Conservation (phyloP, 106 monocot genomes). For the Cymbidium sinense region DNA sequence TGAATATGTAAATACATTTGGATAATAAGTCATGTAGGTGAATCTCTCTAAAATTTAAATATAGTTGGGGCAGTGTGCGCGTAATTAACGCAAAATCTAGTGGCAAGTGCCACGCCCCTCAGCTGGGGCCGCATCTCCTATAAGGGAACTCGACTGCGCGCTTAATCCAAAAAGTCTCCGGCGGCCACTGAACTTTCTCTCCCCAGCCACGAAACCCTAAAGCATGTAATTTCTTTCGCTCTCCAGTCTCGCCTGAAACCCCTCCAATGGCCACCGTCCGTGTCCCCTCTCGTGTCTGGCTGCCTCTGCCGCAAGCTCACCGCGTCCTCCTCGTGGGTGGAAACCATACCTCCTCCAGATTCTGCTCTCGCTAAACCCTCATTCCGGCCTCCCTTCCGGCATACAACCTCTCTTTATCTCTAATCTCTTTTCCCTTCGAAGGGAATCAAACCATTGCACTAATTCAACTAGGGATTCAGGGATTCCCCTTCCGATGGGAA, state of each 20-base stretch:
- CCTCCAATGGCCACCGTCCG: conserved; percentile 16
- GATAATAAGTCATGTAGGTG: no score
- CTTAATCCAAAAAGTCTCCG: not conserved
- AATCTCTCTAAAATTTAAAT: no score
- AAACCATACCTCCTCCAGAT: conserved; percentile 37
- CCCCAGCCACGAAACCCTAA: not conserved
- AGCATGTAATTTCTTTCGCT: not conserved
- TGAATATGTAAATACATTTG: no score
- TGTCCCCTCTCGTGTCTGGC: conserved; percentile 22
- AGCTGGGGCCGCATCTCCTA: not conserved
- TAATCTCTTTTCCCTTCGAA: not conserved
- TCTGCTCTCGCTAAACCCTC: conserved; percentile 32
- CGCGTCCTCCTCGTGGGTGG: conserved; percentile 28
- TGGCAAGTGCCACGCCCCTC: not conserved
- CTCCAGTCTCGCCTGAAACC: not conserved
- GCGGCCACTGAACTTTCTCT: not conserved
- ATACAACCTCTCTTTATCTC: not conserved
- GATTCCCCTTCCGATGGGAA: conserved; percentile 2
- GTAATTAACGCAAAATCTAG: not conserved
- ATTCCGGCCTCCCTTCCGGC: not conserved
- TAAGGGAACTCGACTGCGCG: not conserved
- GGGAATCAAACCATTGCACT: not conserved
- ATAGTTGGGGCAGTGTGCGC: no score
- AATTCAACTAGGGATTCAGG: not conserved
- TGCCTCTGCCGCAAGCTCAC: conserved; percentile 14